Conservation (phyloP, 2,329 filamentous ascomycete species). For the Fusarium nodosum region DNA sequence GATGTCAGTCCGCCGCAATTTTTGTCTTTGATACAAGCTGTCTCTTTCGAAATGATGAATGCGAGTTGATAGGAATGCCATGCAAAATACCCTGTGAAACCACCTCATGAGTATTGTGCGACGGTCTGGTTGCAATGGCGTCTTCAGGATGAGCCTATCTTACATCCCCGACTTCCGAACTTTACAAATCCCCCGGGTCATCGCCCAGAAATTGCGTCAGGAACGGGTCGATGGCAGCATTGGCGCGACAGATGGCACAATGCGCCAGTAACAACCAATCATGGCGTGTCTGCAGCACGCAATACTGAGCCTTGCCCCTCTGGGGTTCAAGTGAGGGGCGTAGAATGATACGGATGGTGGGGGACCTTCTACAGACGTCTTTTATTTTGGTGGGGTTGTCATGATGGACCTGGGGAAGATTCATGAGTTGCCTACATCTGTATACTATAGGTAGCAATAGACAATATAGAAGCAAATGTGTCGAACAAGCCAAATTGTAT, state of each 20-base stretch:
- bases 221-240: conserved; percentile 48
- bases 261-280: conserved; percentile 38
- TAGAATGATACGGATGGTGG: conserved; percentile 24
- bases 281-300: conserved; percentile 42
- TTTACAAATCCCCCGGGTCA: conserved; percentile 32
- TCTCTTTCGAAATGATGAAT: not conserved
- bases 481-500: too few relatives aligned
- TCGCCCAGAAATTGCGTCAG: conserved; percentile 48
- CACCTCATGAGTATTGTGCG: conserved; percentile 22
- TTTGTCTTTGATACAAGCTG: conserved; percentile 11
- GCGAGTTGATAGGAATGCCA: not conserved
- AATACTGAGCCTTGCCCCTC: conserved; percentile 48
- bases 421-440: not conserved
- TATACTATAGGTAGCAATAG: too few relatives aligned
- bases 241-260: conserved; percentile 46
- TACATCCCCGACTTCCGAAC: conserved; percentile 37
- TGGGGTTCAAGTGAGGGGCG: conserved; percentile 46
- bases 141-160: not conserved
- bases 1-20: conserved; percentile 30
- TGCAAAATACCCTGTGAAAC: not conserved
- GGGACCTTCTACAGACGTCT: conserved; percentile 15
- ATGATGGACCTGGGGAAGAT: conserved; percentile 17
- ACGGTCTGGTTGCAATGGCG: conserved; percentile 25
- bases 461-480: not conserved
- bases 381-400: conserved; percentile 35